Percentiles rank a stretch among this genome's conserved stretches.
phyloP scores from a whole-genome alignment of 2,329 filamentous ascomycete genomes.

The Trichophyton rubrum region DNA sequence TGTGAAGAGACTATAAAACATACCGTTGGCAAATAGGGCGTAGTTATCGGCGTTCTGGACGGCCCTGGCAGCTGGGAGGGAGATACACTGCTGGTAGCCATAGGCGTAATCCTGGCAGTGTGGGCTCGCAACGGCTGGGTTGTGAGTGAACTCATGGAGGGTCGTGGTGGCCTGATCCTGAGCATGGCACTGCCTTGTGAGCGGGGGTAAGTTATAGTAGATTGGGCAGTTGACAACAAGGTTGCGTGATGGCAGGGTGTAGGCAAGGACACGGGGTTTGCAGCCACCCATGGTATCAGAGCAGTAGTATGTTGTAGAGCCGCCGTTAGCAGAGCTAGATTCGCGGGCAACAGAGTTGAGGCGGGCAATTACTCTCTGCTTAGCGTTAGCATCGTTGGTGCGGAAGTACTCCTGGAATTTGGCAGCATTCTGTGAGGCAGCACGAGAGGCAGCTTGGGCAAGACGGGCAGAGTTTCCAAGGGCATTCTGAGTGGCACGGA shows the following conservation, averaged over 20 bases:
- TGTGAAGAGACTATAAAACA: constrained; percentile 9
- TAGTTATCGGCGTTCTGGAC: constrained; percentile 55
- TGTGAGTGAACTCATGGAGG: constrained; percentile 55
- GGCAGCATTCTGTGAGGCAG: constrained; percentile 26
- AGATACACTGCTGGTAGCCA: constrained; percentile 40
- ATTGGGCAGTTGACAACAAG: constrained; percentile 51
- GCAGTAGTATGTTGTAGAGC: constrained; percentile 47
- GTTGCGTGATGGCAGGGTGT: constrained; percentile 44
- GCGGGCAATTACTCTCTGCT: constrained; percentile 39
- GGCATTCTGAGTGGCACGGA: constrained; percentile 37
- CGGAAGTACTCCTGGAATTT: constrained; percentile 55
- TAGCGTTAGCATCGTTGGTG: constrained; percentile 35
- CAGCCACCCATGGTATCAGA: constrained; percentile 47
- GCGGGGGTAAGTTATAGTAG: constrained; percentile 42
- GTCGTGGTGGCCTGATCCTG: constrained; percentile 56
- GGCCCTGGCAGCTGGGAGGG: constrained; percentile 39
- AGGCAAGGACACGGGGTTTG: constrained; percentile 43
- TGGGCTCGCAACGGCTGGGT: constrained; percentile 39
- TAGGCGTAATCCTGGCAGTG: constrained; percentile 49
- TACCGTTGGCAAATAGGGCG: constrained; percentile 41
- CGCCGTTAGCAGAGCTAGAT: constrained; percentile 40
- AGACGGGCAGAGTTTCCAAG: constrained; percentile 42
- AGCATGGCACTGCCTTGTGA: constrained; percentile 43
- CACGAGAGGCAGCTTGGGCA: constrained; percentile 42
- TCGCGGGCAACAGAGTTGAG: constrained; percentile 45